Percentiles rank a stretch among this genome's conserved stretches.
These are phyloP conservation scores for Myriangium duriaei DNA, from an alignment of 2,329 filamentous ascomycete genomes.

Conservation along the genomic window DNA sequence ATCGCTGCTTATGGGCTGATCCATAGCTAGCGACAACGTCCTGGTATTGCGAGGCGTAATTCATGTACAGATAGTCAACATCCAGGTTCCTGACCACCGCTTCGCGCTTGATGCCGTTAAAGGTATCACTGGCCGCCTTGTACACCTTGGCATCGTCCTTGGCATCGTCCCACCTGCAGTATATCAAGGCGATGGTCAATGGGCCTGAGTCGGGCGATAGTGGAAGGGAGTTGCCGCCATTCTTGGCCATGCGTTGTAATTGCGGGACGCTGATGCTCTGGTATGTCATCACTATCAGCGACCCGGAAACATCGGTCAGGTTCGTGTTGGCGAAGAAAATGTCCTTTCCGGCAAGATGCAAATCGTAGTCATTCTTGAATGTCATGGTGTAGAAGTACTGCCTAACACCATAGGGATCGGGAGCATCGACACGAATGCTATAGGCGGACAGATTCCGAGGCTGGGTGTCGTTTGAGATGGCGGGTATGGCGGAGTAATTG, in stretches of 20 bases:
- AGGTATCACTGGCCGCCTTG: neutral
- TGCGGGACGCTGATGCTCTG: conserved; percentile 5
- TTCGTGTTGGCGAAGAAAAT: conserved; percentile 1
- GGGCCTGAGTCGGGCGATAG: conserved; percentile 3
- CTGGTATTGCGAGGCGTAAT: conserved; percentile 26
- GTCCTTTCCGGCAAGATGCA: conserved; percentile 92
- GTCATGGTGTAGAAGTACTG: conserved; percentile 4
- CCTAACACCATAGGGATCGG: neutral
- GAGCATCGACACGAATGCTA: neutral
- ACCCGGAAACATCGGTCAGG: neutral
- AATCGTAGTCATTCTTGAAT: conserved; percentile 91
- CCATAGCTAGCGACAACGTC: conserved; percentile 25
- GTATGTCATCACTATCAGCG: neutral
- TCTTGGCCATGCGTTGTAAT: conserved; percentile 11
- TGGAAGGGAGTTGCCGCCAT: conserved; percentile 4
- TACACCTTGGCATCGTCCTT: neutral
- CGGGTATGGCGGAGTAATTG: conserved; percentile 4
- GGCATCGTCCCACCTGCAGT: conserved; percentile 1
- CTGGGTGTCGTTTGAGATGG: conserved; percentile 1
- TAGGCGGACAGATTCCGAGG: conserved; percentile 2
- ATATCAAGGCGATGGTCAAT: neutral
- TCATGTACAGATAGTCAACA: conserved; percentile 20
- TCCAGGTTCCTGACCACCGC: conserved; percentile 8
- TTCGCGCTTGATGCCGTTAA: conserved; percentile 2
- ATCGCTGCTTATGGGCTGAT: conserved; percentile 16